Base-by-base conservation (phyloP, 176 grass and related monocot species). In the Oropetium thomaeum region DNA sequence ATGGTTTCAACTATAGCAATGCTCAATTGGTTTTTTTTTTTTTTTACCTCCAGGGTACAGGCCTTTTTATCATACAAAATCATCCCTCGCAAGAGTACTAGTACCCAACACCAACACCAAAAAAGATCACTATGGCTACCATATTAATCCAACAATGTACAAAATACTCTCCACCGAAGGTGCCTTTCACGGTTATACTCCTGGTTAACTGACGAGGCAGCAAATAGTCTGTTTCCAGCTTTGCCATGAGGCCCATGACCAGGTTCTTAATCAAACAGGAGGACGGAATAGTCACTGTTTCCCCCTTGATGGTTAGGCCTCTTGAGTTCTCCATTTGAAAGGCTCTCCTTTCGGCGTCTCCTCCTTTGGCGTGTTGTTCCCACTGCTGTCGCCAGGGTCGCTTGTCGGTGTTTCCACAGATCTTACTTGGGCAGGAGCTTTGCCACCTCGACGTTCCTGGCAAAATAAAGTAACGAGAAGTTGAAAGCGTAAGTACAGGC, bases 381-480 rank as follows among this genome's bases (percentile, higher is more conserved):
- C 86, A 12, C 89, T 92, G 14, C 77, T 85, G 71, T 92, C 84
- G 7, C 83, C 89, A 3, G 83, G 55, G 38, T 96, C 92, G 0
- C 67, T 68, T 33, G 37, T 2, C 1, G 89, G 17, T 78, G 69
- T 84, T 83, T 89, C 92, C 8, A 58, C 54, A 4, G 71, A 73
- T 82, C 45, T 89, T 51, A 34, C 64, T 82, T 87, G 86, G 57
- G 55, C 72, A n/a, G 89, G 89, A 80, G 74, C 73, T 83, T 83
- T 90, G 47, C 83, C 89, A 42, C 72, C 75, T 28, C 89, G 86
- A 27, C 87, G 86, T 16, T 96, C 92, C 92, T 96, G 76, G 19
- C 4, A 73, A 71, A 10, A 75, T 0, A 19, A 22, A 64, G 15
- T 51, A 9, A 59, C 52, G 49, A 39, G 20, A 72, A 58, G n/a